A percentile compares a stretch with the other conserved stretches of the same genome.
phyloP scores from a whole-genome alignment of 495 filamentous ascomycete species.

The Acidiella bohemica region DNA sequence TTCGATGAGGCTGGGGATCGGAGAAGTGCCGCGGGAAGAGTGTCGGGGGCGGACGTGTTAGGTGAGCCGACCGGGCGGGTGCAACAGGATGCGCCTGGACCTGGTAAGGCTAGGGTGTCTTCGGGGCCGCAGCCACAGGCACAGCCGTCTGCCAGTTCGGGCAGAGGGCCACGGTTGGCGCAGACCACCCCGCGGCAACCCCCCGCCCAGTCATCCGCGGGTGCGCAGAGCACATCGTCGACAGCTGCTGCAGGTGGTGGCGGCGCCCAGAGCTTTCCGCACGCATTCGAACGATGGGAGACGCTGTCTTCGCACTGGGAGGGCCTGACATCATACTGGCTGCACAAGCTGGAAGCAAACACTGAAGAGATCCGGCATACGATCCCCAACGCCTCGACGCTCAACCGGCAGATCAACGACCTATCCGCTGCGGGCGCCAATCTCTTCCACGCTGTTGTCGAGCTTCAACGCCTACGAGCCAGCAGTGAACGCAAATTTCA shows the following conservation, averaged over 20 bases:
- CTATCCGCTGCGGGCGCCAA: constrained; percentile 93
- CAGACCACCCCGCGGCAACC: constrained; percentile 18
- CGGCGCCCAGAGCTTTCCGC: constrained; percentile 57
- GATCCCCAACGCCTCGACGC: constrained; percentile 62
- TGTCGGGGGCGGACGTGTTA: constrained; percentile 10
- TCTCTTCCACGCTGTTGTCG: constrained; percentile 93
- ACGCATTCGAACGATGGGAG: constrained; percentile 97
- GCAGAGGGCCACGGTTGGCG: constrained; percentile 12
- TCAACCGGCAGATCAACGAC: constrained; percentile 88
- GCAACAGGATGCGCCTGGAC: constrained; percentile 13
- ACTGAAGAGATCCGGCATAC: constrained; percentile 68
- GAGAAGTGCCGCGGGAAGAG: constrained; percentile 5
- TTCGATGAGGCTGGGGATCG: constrained; percentile 7
- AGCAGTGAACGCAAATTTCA: constrained; percentile 96
- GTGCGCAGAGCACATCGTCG: constrained; percentile 10
- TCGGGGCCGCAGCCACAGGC: constrained; percentile 16
- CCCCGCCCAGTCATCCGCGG: constrained; percentile 3
- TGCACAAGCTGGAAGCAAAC: constrained; percentile 79
- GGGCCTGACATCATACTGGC: constrained; percentile 93
- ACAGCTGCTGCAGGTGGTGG: constrained; percentile 14
- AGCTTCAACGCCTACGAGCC: constrained; percentile 87
- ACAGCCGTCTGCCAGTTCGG: constrained; percentile 13
- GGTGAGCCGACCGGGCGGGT: constrained; percentile 15
- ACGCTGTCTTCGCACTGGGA: constrained; percentile 96
- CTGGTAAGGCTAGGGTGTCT: constrained; percentile 12